Base-by-base conservation (phyloP, 2,329 filamentous ascomycete species). In the Diaporthe sp. region DNA sequence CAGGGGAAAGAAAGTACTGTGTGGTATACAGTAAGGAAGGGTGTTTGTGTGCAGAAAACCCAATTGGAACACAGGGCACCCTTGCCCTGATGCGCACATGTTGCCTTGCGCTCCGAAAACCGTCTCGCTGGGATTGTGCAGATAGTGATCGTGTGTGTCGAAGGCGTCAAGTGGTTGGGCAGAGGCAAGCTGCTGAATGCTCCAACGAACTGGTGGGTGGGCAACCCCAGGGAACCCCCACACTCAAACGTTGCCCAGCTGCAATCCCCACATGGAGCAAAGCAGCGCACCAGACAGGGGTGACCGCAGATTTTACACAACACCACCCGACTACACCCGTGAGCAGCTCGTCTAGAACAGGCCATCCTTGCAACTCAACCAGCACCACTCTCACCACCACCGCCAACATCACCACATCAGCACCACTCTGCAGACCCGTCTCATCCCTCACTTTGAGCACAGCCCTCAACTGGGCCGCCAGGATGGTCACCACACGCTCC, bases 401-500 rank as follows among this genome's bases (percentile, higher is more conserved):
- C 53, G 7, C 17, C 39, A n/a, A 7, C 69, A 44, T 39, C 53
- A 22, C 15, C 39, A 37, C 8, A 25, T 7, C 42, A 50, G 17
- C 37, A 61, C 25, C 15, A 35, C 22, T 27, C 22, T 32, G 13
- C 25, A 44, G 7, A 10, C 17, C 4, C 7, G 9, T 27, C 56
- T 30, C 27, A 27, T 27, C 10, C 17, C 32, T n/a, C 68, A 44
- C 30, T 7, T 27, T 37, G 13, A 3, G 19, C 19, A 17, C 17
- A 58, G 3, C 56, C 42, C 47, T 63, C 47, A 32, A 8, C 17
- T 44, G 8, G 50, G 44, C 50, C 30, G 25, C 19, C 27, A 75
- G 53, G 7, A 75, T 75, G 74, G 74, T 74, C 15, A 56, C 61
- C 22, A 75, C 74, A 13, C 74, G 74, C 72, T 59, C 74, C 19